Conservation (phyloP, 148 eudicot genomes). For the Rhododendron griersonianum region DNA sequence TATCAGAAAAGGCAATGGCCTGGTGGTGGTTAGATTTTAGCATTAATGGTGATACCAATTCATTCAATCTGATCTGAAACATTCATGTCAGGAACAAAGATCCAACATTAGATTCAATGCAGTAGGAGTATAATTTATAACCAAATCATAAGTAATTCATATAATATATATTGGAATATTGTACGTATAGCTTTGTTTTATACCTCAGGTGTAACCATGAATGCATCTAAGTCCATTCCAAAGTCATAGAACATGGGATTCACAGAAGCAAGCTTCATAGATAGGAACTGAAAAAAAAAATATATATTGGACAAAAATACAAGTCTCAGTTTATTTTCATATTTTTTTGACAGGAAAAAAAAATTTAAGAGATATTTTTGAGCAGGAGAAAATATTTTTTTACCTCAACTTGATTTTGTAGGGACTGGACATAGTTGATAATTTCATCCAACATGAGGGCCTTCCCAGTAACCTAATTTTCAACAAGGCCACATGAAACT, state of each 20-base stretch:
- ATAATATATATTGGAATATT: not conserved
- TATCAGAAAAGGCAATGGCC: slow-evolving; percentile 10
- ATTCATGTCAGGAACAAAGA: slow-evolving; percentile 12
- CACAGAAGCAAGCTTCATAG: slow-evolving; percentile 69
- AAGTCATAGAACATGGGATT: slow-evolving; percentile 69
- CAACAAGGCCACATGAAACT: slow-evolving; percentile 26
- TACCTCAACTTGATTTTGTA: slow-evolving; percentile 83
- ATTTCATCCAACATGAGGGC: slow-evolving; percentile 94
- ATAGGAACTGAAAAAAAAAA: slow-evolving; percentile 55
- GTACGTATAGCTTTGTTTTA: not conserved
- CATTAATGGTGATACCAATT: slow-evolving; percentile 15
- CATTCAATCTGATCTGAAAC: slow-evolving; percentile 4
- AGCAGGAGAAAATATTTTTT: not conserved
- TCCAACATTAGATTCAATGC: slow-evolving; percentile 14
- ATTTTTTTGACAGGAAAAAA: not conserved
- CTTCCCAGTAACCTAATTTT: slow-evolving; percentile 77
- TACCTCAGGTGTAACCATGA: slow-evolving; percentile 47
- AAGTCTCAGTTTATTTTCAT: not conserved
- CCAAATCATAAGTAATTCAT: not conserved
- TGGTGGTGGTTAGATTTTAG: slow-evolving; percentile 20
- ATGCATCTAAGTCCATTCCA: slow-evolving; percentile 59
- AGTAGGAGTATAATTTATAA: not conserved
- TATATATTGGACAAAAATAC: not conserved
- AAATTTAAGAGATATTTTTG: not conserved
- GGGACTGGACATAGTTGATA: slow-evolving; percentile 74